Evolutionary conservation across 192 early-diverging fungal species (phyloP), one percentile per base, ranked within the genome.

Genomic region (Coemansia sp.): DNA sequence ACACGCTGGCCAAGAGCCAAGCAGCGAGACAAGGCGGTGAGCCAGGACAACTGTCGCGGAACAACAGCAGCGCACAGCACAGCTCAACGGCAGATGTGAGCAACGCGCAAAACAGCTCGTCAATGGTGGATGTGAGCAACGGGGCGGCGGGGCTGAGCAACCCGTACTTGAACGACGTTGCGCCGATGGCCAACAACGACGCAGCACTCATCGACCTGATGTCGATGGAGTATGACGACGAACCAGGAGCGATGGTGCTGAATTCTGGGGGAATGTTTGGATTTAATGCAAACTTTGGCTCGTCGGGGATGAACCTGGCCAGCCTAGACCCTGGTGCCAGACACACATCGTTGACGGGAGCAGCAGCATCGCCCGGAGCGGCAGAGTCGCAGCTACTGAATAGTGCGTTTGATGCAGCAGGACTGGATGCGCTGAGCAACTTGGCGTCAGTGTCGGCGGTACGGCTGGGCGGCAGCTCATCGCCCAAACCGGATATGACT

Each of bases 141-240:
- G 32, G 54, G 11, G 65, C 58, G 13, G 66, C 60, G 9, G 68
- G 77, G 9, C 63, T 74, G 68, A 80, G 71, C 68, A 80, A 80
- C 58, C 77, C 77, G 61, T 80, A 80, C 51, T 66, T 80, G 64
- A 80, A 58, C 68, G 77, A 80, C 45, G 59, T 65, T 38, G 60
- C 60, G 57, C 71, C 63, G 0, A 77, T 70, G 68, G 55, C 64
- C 26, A 62, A 51, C 62, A 68, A 69, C 64, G 72, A 78, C 45
- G 66, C 74, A 1, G 66, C 74, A 38, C 75, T 82, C 4, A 74
- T 78, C 11, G 81, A 82, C 55, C 62, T 82, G 59, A 74, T 82
- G 71, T 68, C 71, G 14, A 74, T 74, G 81, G 81, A 74, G 26
- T 68, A 75, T 54, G 71, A 79, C 66, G 77, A 81, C 43, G 70